Base-by-base conservation (phyloP, 192 early-diverging fungal species). In the Coemansia reversa region DNA sequence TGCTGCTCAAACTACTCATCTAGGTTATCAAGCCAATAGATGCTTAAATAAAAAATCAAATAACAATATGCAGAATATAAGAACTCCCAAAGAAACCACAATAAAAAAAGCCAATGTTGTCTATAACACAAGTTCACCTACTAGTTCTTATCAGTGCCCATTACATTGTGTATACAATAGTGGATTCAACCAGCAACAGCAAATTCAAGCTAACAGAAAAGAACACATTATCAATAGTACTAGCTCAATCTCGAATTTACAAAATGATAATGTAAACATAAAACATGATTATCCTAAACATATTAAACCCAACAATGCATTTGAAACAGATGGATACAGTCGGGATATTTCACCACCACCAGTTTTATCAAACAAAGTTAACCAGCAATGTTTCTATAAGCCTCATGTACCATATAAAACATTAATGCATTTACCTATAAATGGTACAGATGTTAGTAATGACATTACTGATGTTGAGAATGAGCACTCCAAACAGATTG, bases 291-390 rank as follows among this genome's bases (percentile, higher is more conserved):
- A 7, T 14, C 1, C 19, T 16, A 14, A 47, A 16, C 24, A 39
- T 42, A 22, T 47, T 5, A 48, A 60, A 16, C 32, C 32, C 5
- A 11, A 22, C 25, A 35, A 27, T 12, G 59, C 59, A 2, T 60
- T 60, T 60, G 39, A n/a, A 22, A 47, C 59, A n/a, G 47, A 60
- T 60, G 59, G 59, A 5, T 60, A 60, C 45, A 60, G 59, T 32
- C 59, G 20, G 25, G 47, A 50, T 60, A 18, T 50, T 8, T 49
- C 45, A n/a, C 47, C 47, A n/a, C 16, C 24, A 23, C 7, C 5
- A 18, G 29, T 18, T 5, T 19, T 4, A 22, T 5, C 19, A 5
- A 8, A 18, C 16, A 30, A 60, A 8, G 20, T 9, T 1, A 49
- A 27, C 29, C 28, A 25, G 7, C 7, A 22, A 14, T 7, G n/a